Conservation (phyloP, 2,329 filamentous ascomycete genomes). For the Neofusicoccum cordaticola region DNA sequence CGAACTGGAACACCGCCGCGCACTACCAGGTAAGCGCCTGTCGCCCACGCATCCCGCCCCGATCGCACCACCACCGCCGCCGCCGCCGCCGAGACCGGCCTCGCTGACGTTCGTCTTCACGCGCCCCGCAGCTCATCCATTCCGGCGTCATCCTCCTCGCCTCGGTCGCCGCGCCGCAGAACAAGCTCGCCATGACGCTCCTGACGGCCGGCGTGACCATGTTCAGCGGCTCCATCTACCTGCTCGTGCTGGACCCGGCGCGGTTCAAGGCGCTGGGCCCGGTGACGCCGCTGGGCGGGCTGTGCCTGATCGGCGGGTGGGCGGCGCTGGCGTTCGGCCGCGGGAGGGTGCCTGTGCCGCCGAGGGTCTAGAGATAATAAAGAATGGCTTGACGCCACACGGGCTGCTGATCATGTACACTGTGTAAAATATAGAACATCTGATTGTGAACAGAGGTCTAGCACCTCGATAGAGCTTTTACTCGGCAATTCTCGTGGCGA, state of each 20-base stretch:
- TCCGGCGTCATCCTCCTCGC: constrained; percentile 56
- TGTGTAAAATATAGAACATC: too few species aligned
- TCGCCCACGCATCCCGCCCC: background rate
- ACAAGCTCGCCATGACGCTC: constrained; percentile 56
- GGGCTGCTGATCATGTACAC: too few species aligned
- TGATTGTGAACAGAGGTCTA: too few species aligned
- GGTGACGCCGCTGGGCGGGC: constrained; percentile 62
- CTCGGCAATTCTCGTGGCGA: too few species aligned
- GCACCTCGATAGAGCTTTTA: too few species aligned
- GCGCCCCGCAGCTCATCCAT: constrained; percentile 52
- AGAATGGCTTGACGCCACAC: too few species aligned
- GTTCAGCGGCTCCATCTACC: constrained; percentile 66
- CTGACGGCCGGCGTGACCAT: constrained; percentile 65
- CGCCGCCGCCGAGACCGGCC: background rate
- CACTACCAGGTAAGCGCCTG: constrained; percentile 58
- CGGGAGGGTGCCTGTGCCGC: constrained; percentile 21
- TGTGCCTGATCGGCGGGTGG: constrained; percentile 66
- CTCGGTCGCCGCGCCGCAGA: constrained; percentile 50
- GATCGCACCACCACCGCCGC: background rate
- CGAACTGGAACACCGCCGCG: constrained; percentile 63
- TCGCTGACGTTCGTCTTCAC: background rate
- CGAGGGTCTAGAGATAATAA: background rate
- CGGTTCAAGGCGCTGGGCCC: constrained; percentile 60
- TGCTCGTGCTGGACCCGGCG: constrained; percentile 60
- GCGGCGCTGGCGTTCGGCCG: constrained; percentile 45